phyloP scores from a whole-genome alignment of 225 moss, liverwort and hornwort species.

The Straminergon stramineum region DNA sequence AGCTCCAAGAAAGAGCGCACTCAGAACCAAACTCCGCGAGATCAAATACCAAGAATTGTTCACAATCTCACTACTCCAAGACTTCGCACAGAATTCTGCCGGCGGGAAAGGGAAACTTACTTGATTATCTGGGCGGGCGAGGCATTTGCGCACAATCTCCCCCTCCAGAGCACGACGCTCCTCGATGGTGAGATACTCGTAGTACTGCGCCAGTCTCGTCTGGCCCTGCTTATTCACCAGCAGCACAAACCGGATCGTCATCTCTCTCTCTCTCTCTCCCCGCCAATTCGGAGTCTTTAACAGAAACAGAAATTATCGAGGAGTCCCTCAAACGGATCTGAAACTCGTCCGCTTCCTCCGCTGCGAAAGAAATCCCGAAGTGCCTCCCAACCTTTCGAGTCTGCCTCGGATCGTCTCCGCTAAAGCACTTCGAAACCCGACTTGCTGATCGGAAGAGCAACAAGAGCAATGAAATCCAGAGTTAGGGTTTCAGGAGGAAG shows the following conservation, averaged over 20 bases:
- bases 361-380: not conserved
- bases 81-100: not conserved
- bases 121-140: conserved; percentile 86
- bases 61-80: not conserved
- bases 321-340: not conserved
- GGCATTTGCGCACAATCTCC: conserved; percentile 93
- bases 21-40: not conserved
- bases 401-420: not conserved
- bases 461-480: not conserved
- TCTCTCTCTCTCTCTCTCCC: conserved; percentile 40
- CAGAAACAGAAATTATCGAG: not conserved
- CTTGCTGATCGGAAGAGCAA: not conserved
- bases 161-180: conserved; percentile 78
- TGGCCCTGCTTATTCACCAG: conserved; percentile 97
- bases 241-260: conserved; percentile 90
- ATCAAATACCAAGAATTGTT: not conserved
- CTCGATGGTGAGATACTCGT: conserved; percentile 94
- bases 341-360: not conserved
- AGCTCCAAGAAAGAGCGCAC: not conserved
- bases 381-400: not conserved
- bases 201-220: conserved; percentile 92
- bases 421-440: not conserved
- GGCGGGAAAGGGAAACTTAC: not conserved
- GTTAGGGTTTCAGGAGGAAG: not conserved
- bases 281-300: not conserved